Evolutionary conservation across 805 yeast species (phyloP).

Genomic region (Candida oleophila): DNA sequence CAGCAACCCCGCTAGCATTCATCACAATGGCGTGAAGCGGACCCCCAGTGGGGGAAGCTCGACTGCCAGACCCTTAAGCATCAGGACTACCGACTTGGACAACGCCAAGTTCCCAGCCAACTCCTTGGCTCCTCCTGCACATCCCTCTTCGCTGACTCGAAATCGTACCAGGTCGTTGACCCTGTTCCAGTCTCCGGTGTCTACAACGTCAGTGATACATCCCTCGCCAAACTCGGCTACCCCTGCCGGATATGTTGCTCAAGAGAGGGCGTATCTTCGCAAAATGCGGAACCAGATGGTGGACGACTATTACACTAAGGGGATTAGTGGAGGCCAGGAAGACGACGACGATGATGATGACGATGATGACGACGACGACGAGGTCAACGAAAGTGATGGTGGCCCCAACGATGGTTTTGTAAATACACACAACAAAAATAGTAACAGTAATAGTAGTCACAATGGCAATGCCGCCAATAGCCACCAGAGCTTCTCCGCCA

Average conservation of each 20-base stretch:
- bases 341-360: constrained; percentile 21
- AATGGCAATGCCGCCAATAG: background rate
- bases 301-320: constrained; percentile 74
- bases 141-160: constrained; percentile 1
- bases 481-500: too few species aligned
- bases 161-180: constrained; percentile 18
- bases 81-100: background rate
- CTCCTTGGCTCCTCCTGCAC: background rate
- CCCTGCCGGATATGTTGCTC: constrained; percentile 44
- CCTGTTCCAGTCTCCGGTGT: constrained; percentile 11
- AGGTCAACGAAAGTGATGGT: background rate
- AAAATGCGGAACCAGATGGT: constrained; percentile 58
- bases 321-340: constrained; percentile 46
- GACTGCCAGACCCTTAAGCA: background rate
- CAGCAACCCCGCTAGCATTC: background rate
- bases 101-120: background rate
- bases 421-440: background rate
- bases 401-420: too few species aligned
- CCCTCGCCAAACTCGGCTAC: background rate
- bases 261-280: constrained; percentile 65
- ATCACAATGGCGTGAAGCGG: background rate
- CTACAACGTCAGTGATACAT: background rate
- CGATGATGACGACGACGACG: constrained; percentile 2
- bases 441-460: too few species aligned
- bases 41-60: constrained; percentile 2